Base-by-base conservation (phyloP, 108 stramenopile genomes). In the Nitzschia palea region DNA sequence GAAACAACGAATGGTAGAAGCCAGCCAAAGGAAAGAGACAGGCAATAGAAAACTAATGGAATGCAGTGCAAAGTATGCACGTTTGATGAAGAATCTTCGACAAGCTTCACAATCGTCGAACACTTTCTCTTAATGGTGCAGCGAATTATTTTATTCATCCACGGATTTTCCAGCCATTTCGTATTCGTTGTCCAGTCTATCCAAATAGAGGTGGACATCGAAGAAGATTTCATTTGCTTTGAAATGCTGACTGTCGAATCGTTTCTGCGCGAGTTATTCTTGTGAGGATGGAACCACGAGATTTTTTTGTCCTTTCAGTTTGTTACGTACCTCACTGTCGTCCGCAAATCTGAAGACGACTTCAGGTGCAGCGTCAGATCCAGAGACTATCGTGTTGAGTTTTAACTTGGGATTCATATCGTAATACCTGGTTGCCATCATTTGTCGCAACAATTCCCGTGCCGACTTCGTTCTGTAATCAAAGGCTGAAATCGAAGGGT, bases 361-460 rank as follows among this genome's bases (percentile, higher is more conserved):
- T 9, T 71, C 70, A 12, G 89, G 89, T 10, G 86, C 60, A 53
- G 73, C 68, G 6, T 85, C 71, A 4, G 74, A 76, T 22, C 74
- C 73, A 17, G 73, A 53, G 2, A 91, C 73, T 23, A 69, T 70
- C 20, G 80, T 54, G 60, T 74, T 83, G 18, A 91, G 68, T 37
- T 80, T 77, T 26, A 91, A 60, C 35, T 88, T 91, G 2, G 89
- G 83, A 51, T 91, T 91, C 51, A 81, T 70, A 10, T 69, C 55
- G 17, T 50, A 29, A 55, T 71, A 87, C 44, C 89, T 55, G 18
- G 70, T 56, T 15, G 85, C 78, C 31, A 80, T 76, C 54, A 91
- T 68, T 69, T 91, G 89, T 14, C 89, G 80, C 55, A 86, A 78
- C 22, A 91, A 51, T 73, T 91, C 89, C 40, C 85, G 64, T n/a